phyloP scores from a whole-genome alignment of 139 green algal genomes.

The Pleodorina starrii region DNA sequence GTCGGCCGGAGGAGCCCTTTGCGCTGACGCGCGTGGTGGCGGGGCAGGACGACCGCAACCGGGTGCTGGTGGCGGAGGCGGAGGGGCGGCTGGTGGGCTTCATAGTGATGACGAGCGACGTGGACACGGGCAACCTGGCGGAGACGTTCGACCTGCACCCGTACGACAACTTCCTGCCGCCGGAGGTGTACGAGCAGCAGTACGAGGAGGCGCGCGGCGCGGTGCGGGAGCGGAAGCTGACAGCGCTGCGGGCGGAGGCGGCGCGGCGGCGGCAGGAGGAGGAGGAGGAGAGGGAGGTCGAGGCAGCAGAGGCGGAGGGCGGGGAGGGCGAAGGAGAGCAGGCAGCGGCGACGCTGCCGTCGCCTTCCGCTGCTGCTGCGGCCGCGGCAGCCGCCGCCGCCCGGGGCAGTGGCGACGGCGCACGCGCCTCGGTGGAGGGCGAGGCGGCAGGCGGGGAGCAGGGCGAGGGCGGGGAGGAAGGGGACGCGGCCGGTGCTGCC shows the following conservation, averaged over 20 bases:
- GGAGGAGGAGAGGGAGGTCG: neutral
- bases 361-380: neutral
- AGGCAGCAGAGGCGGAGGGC: neutral
- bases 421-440: too few species aligned
- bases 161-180: constrained; percentile 75
- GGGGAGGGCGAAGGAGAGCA: neutral
- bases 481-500: neutral
- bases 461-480: neutral
- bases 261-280: neutral
- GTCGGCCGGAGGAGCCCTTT: constrained; percentile 66
- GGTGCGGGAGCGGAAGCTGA: constrained; percentile 39
- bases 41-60: constrained; percentile 64
- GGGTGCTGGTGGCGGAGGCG: constrained; percentile 71
- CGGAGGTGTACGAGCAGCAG: constrained; percentile 65
- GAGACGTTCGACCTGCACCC: constrained; percentile 76
- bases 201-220: constrained; percentile 26
- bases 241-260: constrained; percentile 1
- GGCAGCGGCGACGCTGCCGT: neutral
- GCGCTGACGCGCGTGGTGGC: constrained; percentile 76
- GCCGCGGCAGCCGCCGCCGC: neutral
- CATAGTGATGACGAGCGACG: constrained; percentile 66
- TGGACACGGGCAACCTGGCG: constrained; percentile 66
- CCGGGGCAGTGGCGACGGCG: neutral
- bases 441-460: too few species aligned
- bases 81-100: constrained; percentile 69